These are phyloP conservation scores for Tausonia pullulans DNA, from an alignment of 1,284 basidiomycete genomes.

Conservation along the genomic window DNA sequence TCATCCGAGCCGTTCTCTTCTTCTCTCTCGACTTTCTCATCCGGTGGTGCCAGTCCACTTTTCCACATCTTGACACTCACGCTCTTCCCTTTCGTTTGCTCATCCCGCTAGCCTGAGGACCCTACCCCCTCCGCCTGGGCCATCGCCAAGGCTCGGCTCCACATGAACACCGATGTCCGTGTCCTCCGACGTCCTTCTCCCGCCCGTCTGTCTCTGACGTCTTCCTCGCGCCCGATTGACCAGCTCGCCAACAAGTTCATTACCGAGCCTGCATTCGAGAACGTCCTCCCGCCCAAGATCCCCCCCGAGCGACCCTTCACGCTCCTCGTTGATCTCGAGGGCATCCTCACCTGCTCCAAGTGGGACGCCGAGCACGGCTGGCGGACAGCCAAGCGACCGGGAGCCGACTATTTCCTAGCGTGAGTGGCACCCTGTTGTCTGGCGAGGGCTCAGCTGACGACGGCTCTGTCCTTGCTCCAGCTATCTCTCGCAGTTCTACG, in stretches of 20 bases:
- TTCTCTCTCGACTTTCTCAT: not conserved
- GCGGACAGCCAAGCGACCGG: conserved; percentile 87
- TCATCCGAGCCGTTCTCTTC: not conserved
- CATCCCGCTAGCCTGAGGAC: conserved; percentile 6
- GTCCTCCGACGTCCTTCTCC: conserved; percentile 21
- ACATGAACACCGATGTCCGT: conserved; percentile 23
- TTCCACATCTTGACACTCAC: not conserved
- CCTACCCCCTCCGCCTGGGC: conserved; percentile 5
- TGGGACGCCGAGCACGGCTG: conserved; percentile 88
- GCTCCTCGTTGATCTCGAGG: conserved; percentile 81
- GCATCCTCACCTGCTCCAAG: conserved; percentile 76
- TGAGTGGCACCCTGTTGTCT: not conserved
- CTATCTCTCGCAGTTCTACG: conserved; percentile 94
- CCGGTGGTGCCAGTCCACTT: no score
- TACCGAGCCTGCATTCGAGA: conserved; percentile 82
- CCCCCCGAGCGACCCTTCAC: conserved; percentile 85
- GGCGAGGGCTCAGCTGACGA: not conserved
- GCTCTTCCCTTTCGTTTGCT: not conserved
- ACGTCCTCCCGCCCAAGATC: conserved; percentile 78
- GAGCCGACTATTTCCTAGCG: conserved; percentile 92
- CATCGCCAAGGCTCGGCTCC: conserved; percentile 43
- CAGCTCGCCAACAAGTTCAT: conserved; percentile 49
- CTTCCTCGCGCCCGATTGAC: not conserved
- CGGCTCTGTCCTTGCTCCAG: not conserved
- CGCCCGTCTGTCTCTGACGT: conserved; percentile 37